Evolutionary conservation across 139 green algal species (phyloP).

Genomic region (Chlorella sp.): DNA sequence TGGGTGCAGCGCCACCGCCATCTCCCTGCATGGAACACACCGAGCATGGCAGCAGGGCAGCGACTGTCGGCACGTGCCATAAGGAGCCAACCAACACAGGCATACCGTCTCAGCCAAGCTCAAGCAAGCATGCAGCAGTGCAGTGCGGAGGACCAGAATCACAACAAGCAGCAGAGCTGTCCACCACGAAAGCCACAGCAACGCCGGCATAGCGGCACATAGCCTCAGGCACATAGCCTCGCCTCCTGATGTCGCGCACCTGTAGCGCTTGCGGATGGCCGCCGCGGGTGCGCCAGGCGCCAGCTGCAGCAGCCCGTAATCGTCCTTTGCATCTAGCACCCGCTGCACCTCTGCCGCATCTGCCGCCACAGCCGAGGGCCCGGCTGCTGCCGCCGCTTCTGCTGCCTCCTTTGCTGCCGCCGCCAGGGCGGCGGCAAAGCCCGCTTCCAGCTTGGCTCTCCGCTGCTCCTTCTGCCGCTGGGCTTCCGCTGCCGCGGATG

Average conservation of each 20-base stretch:
- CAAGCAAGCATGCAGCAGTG: neutral
- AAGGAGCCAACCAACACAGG: neutral
- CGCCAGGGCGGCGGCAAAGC: conserved; percentile 21
- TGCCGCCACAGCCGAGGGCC: neutral
- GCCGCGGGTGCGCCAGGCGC: conserved; percentile 5
- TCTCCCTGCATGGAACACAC: neutral
- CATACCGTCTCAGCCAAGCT: neutral
- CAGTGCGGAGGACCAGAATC: too few relatives aligned
- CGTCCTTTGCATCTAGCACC: conserved; percentile 7
- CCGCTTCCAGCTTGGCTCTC: neutral
- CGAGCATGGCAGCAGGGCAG: neutral
- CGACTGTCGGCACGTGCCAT: neutral
- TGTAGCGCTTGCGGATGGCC: conserved; percentile 24
- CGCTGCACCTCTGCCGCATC: conserved; percentile 18
- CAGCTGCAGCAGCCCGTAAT: conserved; percentile 23
- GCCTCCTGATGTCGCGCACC: neutral
- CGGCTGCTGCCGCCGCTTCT: neutral
- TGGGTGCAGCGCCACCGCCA: conserved; percentile 29
- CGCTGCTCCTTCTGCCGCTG: conserved; percentile 6
- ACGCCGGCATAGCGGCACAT: too few relatives aligned
- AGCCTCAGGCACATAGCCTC: too few relatives aligned
- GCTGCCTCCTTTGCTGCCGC: conserved; percentile 14
- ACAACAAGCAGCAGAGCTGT: neutral
- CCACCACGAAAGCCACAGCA: neutral
- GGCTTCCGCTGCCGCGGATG: neutral